Evolutionary conservation across 306 rosid genomes (phyloP).

Genomic region (Quercus aquifolioides): DNA sequence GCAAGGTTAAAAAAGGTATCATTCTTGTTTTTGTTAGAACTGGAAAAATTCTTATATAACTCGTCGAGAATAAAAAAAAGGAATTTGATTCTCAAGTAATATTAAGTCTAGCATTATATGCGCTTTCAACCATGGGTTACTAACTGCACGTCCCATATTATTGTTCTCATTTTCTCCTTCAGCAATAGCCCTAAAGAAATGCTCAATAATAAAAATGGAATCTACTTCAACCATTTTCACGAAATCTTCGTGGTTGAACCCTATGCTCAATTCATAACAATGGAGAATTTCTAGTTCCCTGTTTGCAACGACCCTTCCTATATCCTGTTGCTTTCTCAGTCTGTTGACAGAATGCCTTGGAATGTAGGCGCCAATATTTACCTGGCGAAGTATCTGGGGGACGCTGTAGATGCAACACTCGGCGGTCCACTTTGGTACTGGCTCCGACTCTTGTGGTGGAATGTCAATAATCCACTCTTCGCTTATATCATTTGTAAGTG

Average conservation of each 20-base stretch:
- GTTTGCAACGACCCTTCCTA: neutral
- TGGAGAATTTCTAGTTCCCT: neutral
- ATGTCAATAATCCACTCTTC: neutral
- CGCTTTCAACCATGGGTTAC: neutral
- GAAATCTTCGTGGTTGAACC: neutral
- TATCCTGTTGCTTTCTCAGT: neutral
- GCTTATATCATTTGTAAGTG: neutral
- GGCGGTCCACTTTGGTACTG: neutral
- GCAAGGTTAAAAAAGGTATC: too few relatives aligned
- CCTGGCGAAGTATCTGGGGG: slow-evolving; percentile 7
- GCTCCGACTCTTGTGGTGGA: neutral
- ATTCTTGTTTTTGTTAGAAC: too few relatives aligned
- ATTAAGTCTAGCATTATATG: neutral
- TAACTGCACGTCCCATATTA: neutral
- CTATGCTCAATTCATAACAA: neutral
- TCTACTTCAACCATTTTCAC: neutral
- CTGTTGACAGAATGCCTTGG: neutral
- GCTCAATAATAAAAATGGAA: slow-evolving; percentile 22
- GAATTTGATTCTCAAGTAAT: slow-evolving; percentile 33
- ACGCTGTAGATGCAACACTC: slow-evolving; percentile 14
- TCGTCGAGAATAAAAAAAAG: slow-evolving; percentile 10
- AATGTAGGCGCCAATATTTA: neutral
- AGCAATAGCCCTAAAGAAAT: neutral
- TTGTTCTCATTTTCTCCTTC: neutral
- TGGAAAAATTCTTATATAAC: neutral